Conservation (phyloP, 1,139 yeast species). For the Yamadazyma kanchanaburiensis region DNA sequence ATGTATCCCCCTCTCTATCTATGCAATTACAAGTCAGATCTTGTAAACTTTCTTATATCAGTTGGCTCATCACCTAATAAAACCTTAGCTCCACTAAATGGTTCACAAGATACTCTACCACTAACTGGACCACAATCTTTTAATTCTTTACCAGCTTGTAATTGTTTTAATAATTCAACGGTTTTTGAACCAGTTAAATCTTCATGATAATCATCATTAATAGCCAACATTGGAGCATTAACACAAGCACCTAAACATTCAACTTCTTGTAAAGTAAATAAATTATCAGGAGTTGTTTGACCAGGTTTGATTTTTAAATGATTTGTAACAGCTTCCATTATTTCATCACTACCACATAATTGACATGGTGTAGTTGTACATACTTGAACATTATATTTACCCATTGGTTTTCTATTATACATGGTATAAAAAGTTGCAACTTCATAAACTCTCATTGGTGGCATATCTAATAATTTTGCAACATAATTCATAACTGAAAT, state of each 20-base stretch:
- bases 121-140: constrained; percentile 66
- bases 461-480: constrained; percentile 81
- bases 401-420: constrained; percentile 88
- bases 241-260: constrained; percentile 94
- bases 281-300: constrained; percentile 71
- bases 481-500: constrained; percentile 92
- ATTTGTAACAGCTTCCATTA: constrained; percentile 66
- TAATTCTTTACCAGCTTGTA: constrained; percentile 61
- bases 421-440: constrained; percentile 92
- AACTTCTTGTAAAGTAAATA: constrained; percentile 82
- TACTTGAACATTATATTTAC: constrained; percentile 79
- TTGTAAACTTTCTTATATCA: constrained; percentile 55
- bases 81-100: constrained; percentile 67
- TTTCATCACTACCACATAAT: constrained; percentile 76
- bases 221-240: constrained; percentile 85
- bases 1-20: no score
- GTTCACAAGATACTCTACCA: constrained; percentile 74
- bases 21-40: constrained; percentile 26
- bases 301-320: constrained; percentile 71
- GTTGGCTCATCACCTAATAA: constrained; percentile 60
- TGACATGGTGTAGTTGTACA: constrained; percentile 93
- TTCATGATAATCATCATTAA: constrained; percentile 81
- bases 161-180: constrained; percentile 56
- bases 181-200: constrained; percentile 74
- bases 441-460: constrained; percentile 93